Evolutionary conservation across 225 moss, liverwort and hornwort genomes (phyloP).

Genomic region (Polytrichum commune): DNA sequence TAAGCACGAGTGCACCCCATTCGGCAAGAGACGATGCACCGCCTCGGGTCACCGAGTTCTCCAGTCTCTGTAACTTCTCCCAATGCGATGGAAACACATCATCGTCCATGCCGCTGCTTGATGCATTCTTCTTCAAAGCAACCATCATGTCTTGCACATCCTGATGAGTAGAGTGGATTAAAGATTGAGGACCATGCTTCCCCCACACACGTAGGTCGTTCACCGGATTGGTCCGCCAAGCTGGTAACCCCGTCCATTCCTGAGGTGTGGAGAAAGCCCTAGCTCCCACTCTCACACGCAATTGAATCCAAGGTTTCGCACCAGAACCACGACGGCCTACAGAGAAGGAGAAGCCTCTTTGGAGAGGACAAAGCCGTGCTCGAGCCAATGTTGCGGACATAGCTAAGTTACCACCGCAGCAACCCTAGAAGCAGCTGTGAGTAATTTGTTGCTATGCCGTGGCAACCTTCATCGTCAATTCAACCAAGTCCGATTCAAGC

Average conservation of each 20-base stretch:
- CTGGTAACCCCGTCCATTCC: constrained; percentile 79
- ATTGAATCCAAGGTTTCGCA: neutral
- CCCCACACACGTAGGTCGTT: constrained; percentile 83
- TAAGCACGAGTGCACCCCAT: constrained; percentile 80
- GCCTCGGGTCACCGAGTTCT: constrained; percentile 4
- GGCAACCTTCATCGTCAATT: no score
- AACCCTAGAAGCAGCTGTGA: no score
- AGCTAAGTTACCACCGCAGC: no score
- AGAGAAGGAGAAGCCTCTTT: no score
- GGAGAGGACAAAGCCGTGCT: no score
- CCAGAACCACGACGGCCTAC: no score
- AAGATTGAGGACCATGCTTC: constrained; percentile 37
- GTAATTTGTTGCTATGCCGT: no score
- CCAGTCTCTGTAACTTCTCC: constrained; percentile 35
- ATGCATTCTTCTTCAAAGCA: constrained; percentile 8
- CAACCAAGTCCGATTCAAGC: no score
- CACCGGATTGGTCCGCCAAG: constrained; percentile 56
- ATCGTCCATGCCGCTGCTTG: constrained; percentile 1
- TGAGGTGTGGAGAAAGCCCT: constrained; percentile 39
- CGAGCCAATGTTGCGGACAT: no score
- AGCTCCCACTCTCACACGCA: constrained; percentile 16
- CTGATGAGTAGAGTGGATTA: neutral
- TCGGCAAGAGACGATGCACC: constrained; percentile 53
- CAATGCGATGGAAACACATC: constrained; percentile 19
- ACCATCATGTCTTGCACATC: constrained; percentile 23